Conservation (phyloP, 2,329 filamentous ascomycete species). For the Seiridium unicorne region DNA sequence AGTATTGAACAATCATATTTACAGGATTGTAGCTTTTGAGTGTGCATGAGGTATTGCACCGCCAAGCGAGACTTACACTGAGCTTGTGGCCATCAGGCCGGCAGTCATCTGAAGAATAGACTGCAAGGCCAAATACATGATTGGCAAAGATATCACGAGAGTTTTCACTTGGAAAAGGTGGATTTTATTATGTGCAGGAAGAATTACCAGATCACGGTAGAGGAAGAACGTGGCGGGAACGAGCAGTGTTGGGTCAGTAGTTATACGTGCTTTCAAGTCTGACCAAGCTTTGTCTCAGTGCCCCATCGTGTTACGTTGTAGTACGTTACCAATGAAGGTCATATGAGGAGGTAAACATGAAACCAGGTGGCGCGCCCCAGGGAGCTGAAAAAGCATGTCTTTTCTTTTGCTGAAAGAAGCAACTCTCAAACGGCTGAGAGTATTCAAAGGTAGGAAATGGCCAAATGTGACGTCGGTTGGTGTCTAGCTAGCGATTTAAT, state of each 20-base stretch:
- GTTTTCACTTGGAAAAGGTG: not conserved
- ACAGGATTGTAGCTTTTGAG: not conserved
- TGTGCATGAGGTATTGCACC: not conserved
- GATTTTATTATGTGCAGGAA: not conserved
- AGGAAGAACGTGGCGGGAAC: too few relatives aligned
- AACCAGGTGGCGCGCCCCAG: not conserved
- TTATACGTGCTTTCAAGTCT: too few relatives aligned
- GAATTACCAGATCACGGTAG: not conserved
- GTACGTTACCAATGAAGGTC: too few relatives aligned
- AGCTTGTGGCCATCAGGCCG: not conserved
- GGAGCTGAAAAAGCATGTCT: not conserved
- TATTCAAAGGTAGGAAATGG: not conserved
- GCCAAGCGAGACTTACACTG: not conserved
- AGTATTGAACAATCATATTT: not conserved
- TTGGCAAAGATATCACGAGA: not conserved
- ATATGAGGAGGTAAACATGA: too few relatives aligned
- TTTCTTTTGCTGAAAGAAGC: not conserved
- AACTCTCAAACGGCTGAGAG: not conserved
- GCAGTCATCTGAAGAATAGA: not conserved
- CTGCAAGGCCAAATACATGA: not conserved
- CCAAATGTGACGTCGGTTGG: not conserved
- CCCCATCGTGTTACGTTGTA: too few relatives aligned
- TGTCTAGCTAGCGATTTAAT: not conserved
- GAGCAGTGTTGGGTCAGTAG: too few relatives aligned
- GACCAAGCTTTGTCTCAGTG: too few relatives aligned